A percentile compares a stretch with the other conserved stretches of the same genome.
Conservation (phyloP, 2,329 filamentous ascomycete genomes). For the Arachnomyces sp. region DNA sequence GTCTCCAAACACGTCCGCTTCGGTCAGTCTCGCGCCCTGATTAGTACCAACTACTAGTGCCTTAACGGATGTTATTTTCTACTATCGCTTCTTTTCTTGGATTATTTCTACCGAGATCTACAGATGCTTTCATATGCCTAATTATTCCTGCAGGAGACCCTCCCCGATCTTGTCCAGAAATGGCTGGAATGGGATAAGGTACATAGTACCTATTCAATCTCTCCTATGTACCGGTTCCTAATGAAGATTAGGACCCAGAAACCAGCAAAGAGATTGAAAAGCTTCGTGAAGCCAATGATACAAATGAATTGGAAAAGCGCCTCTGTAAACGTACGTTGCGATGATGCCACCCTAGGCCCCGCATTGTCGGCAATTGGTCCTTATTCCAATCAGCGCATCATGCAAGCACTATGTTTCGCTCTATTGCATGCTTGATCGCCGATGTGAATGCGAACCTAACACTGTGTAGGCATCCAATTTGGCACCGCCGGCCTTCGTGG, state of each 20-base stretch:
- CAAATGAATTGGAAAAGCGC: constrained; percentile 43
- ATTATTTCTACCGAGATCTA: no score
- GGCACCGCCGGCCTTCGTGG: constrained; percentile 55
- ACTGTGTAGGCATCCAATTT: constrained; percentile 45
- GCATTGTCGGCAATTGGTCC: no score
- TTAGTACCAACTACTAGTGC: no score
- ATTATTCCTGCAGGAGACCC: constrained; percentile 20
- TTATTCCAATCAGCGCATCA: no score
- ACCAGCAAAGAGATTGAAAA: constrained; percentile 48
- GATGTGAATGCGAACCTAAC: neutral
- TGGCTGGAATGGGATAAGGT: constrained; percentile 53
- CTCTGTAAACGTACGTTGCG: constrained; percentile 39
- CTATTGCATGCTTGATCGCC: neutral
- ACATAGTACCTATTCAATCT: constrained; percentile 5
- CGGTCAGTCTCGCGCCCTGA: neutral
- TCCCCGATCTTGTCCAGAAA: constrained; percentile 39
- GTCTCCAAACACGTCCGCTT: no score
- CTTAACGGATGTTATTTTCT: no score
- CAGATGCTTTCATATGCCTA: no score
- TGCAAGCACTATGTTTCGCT: no score
- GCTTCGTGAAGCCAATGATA: constrained; percentile 39
- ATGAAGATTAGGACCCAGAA: constrained; percentile 33
- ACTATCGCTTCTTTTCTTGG: no score
- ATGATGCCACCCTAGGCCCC: neutral
- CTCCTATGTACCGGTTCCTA: neutral